phyloP scores from a whole-genome alignment of 495 filamentous ascomycete genomes.

The Choiromyces venosus region DNA sequence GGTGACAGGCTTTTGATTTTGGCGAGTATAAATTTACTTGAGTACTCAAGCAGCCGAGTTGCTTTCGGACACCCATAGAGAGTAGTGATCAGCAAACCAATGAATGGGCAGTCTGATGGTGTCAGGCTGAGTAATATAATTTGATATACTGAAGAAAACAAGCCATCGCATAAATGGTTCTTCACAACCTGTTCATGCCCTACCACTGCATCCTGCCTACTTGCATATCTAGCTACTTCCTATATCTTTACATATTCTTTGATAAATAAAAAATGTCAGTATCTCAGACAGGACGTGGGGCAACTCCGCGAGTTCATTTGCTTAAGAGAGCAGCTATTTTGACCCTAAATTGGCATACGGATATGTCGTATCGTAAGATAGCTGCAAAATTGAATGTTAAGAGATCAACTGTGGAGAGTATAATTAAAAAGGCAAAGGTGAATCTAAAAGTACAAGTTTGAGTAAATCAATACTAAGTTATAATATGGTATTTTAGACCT shows the following conservation, averaged over 20 bases:
- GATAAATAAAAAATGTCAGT: background rate
- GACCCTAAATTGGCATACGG: background rate
- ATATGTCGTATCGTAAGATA: background rate
- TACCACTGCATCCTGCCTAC: background rate
- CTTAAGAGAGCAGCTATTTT: background rate
- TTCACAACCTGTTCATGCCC: background rate
- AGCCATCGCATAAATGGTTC: background rate
- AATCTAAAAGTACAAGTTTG: background rate
- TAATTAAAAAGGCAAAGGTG: background rate
- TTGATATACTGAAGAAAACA: background rate
- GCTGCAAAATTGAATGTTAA: background rate
- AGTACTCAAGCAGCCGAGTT: too few relatives aligned
- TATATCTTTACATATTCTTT: background rate
- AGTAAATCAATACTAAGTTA: background rate
- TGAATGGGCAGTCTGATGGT: background rate
- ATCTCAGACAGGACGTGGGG: background rate
- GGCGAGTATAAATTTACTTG: too few relatives aligned
- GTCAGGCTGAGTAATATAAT: background rate
- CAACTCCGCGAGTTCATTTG: background rate
- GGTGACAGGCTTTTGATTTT: too few relatives aligned
- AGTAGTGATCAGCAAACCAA: too few relatives aligned
- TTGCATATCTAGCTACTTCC: background rate
- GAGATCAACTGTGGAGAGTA: background rate
- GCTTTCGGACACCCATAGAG: too few relatives aligned
- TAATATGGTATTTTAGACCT: background rate